Evolutionary conservation across 164 flowering plant genomes (phyloP).

Genomic region (Litsea cubeba): DNA sequence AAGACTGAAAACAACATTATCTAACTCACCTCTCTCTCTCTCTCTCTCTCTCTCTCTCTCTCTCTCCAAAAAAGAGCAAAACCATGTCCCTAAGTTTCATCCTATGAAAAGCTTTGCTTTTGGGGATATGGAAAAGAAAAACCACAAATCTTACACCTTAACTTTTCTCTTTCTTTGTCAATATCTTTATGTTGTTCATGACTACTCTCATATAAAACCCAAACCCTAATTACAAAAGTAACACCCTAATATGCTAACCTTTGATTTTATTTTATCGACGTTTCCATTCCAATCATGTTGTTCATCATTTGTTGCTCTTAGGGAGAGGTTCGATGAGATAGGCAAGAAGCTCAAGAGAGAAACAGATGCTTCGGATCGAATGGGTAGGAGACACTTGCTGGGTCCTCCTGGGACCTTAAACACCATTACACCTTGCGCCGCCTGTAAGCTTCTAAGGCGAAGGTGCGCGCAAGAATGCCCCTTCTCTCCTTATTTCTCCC

Average conservation of each 20-base stretch:
- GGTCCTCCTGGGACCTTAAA: conserved; percentile 66
- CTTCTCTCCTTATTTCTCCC: conserved; percentile 93
- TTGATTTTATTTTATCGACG: background rate
- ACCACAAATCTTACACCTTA: background rate
- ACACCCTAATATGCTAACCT: background rate
- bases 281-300: background rate
- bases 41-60: background rate
- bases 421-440: conserved; percentile 86
- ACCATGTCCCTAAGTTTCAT: background rate
- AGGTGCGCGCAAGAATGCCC: conserved; percentile 94
- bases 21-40: background rate
- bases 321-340: conserved; percentile 73
- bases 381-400: conserved; percentile 69
- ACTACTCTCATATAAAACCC: background rate
- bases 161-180: conserved; percentile 2
- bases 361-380: conserved; percentile 43
- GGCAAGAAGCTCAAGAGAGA: conserved; percentile 81
- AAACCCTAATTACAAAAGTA: background rate
- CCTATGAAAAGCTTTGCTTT: conserved; percentile 10
- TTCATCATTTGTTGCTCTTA: conserved; percentile 11
- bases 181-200: conserved; percentile 1
- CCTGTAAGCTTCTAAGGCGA: conserved; percentile 86
- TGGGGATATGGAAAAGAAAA: background rate
- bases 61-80: background rate
- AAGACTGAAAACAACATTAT: background rate